Conservation (phyloP, 768 basidiomycete genomes). For the Calocybe gangraenosa region DNA sequence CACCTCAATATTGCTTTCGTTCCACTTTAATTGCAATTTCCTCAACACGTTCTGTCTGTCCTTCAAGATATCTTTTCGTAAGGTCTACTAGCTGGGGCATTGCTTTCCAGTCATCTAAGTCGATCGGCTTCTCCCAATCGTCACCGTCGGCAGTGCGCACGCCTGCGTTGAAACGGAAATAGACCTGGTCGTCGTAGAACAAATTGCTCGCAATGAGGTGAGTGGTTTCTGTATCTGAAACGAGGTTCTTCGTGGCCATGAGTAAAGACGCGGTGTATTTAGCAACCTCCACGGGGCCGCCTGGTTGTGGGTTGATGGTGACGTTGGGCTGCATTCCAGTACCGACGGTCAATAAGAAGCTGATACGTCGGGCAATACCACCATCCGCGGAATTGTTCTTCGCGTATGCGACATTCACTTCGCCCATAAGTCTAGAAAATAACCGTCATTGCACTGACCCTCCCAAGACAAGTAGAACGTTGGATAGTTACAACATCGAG, state of each 20-base stretch:
- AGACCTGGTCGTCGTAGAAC: constrained; percentile 9
- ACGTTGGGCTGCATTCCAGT: constrained; percentile 12
- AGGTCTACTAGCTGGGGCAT: constrained; percentile 9
- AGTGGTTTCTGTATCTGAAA: constrained; percentile 12
- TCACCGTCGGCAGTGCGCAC: constrained; percentile 7
- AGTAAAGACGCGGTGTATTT: constrained; percentile 2
- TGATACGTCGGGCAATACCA: constrained; percentile 11
- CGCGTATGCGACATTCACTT: constrained; percentile 16
- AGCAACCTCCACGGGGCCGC: background rate
- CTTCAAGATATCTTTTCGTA: constrained; percentile 9
- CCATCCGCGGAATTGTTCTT: background rate
- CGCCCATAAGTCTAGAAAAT: constrained; percentile 21
- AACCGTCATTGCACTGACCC: background rate
- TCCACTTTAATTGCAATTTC: constrained; percentile 5
- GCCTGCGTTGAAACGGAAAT: constrained; percentile 13
- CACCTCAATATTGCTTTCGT: background rate
- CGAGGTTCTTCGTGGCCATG: constrained; percentile 4
- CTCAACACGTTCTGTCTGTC: constrained; percentile 1
- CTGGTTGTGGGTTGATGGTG: constrained; percentile 2
- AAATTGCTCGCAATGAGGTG: constrained; percentile 5
- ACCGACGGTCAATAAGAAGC: constrained; percentile 9
- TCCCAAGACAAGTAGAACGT: background rate
- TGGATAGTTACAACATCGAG: constrained; percentile 18
- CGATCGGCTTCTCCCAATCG: constrained; percentile 10
- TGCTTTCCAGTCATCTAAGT: constrained; percentile 7